These are phyloP conservation scores for Mycena citricolor DNA, from an alignment of 1,284 basidiomycete genomes.

Conservation along the genomic window DNA sequence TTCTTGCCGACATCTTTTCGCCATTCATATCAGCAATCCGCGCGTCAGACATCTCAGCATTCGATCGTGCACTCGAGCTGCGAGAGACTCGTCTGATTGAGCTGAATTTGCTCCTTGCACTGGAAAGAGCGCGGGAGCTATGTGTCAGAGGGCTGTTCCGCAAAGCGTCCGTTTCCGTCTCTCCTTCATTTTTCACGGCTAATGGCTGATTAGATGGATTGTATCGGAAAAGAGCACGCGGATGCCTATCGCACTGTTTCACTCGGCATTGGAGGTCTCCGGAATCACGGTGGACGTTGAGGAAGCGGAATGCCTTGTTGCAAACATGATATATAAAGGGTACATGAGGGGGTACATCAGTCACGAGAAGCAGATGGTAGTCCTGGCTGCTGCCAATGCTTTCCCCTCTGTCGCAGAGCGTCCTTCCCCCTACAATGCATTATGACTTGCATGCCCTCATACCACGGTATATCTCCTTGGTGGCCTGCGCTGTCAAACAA, in stretches of 20 bases:
- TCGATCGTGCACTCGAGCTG: conserved; percentile 73
- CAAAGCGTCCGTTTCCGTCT: conserved; percentile 63
- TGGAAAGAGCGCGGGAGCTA: conserved; percentile 87
- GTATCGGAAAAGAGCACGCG: conserved; percentile 69
- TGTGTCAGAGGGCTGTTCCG: conserved; percentile 86
- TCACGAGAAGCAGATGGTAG: conserved; percentile 91
- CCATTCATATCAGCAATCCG: conserved; percentile 83
- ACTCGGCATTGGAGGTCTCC: conserved; percentile 65
- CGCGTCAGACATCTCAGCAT: conserved; percentile 75
- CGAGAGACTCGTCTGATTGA: conserved; percentile 74
- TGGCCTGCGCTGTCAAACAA: no score
- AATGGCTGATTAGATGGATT: conserved; percentile 64
- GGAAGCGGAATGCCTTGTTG: conserved; percentile 92
- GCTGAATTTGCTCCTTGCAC: conserved; percentile 80
- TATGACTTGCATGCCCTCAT: no score
- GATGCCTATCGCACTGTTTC: conserved; percentile 78
- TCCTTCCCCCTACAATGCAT: conserved; percentile 55
- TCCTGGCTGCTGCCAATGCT: conserved; percentile 78
- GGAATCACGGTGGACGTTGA: conserved; percentile 59
- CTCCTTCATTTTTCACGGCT: background rate
- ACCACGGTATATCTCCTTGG: no score
- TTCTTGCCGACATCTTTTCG: conserved; percentile 70
- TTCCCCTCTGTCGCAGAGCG: conserved; percentile 76
- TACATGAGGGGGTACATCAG: conserved; percentile 95
- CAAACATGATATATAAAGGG: conserved; percentile 92